phyloP scores from a whole-genome alignment of 2,329 filamentous ascomycete genomes.

The Myrmaecium sp. region DNA sequence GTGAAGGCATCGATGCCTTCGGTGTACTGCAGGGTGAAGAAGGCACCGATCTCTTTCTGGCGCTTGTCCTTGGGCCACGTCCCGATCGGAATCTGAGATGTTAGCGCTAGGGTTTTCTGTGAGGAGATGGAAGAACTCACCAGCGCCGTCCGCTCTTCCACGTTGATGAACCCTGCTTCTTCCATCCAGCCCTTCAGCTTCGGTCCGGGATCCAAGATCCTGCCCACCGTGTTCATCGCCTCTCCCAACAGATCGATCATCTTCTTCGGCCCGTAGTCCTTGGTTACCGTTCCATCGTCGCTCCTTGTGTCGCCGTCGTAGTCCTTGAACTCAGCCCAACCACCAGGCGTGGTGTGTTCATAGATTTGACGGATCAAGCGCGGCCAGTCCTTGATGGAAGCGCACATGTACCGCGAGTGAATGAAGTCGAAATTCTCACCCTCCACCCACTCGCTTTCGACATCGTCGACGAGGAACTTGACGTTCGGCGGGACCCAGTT shows the following conservation, averaged over 20 bases:
- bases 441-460: constrained; percentile 37
- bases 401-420: constrained; percentile 34
- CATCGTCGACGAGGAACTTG: constrained; percentile 19
- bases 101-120: too few relatives aligned
- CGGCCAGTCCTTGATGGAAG: constrained; percentile 37
- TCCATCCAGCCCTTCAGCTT: constrained; percentile 20
- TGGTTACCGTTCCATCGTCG: constrained; percentile 11
- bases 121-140: too few relatives aligned
- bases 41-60: constrained; percentile 13
- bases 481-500: constrained; percentile 17
- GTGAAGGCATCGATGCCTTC: constrained; percentile 13
- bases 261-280: too few relatives aligned
- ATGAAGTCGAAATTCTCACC: constrained; percentile 39
- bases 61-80: constrained; percentile 12
- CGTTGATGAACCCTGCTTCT: constrained; percentile 26
- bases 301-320: constrained; percentile 12
- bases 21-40: constrained; percentile 11
- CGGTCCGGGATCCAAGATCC: constrained; percentile 10
- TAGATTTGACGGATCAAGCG: constrained; percentile 27
- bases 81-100: too few relatives aligned
- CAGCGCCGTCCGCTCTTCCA: too few relatives aligned
- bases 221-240: constrained; percentile 5
- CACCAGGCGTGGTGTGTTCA: constrained; percentile 28
- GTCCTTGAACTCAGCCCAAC: constrained; percentile 35
- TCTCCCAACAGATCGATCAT: constrained; percentile 2